A percentile compares a stretch with the other conserved stretches of the same genome.
Evolutionary conservation across 305 asterid species (phyloP).

Genomic region (Fraxinus floribunda): DNA sequence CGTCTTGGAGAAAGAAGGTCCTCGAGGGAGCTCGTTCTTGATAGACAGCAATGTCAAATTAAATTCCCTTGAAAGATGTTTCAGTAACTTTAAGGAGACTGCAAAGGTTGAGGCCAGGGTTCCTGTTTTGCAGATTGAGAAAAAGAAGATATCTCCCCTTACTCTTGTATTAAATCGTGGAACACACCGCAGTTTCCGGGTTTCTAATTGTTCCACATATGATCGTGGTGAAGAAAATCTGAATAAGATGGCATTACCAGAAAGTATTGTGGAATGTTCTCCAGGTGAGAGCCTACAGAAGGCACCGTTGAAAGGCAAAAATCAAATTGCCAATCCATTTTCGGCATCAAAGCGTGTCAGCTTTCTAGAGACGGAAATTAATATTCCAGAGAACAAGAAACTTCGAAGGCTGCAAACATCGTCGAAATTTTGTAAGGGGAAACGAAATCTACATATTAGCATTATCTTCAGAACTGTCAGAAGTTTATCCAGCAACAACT

Average conservation of each 20-base stretch:
- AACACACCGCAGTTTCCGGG: slow-evolving; percentile 25
- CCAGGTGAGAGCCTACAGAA: slow-evolving; percentile 26
- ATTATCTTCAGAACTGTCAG: slow-evolving; percentile 18
- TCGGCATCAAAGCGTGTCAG: slow-evolving; percentile 50
- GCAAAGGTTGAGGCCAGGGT: slow-evolving; percentile 28
- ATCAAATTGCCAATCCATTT: slow-evolving; percentile 29
- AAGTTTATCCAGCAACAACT: slow-evolving; percentile 17
- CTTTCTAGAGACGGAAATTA: slow-evolving; percentile 43
- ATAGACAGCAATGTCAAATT: slow-evolving; percentile 28
- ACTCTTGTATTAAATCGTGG: slow-evolving; percentile 26
- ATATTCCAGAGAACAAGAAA: slow-evolving; percentile 29
- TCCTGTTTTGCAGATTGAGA: slow-evolving; percentile 30
- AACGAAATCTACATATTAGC: slow-evolving; percentile 18
- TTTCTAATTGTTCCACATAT: slow-evolving; percentile 27
- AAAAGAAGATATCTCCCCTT: slow-evolving; percentile 26
- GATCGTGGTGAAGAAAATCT: slow-evolving; percentile 35
- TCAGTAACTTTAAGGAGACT: slow-evolving; percentile 24
- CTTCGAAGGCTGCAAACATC: slow-evolving; percentile 35
- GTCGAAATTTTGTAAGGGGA: slow-evolving; percentile 47
- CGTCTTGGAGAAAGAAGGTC: slow-evolving; percentile 29
- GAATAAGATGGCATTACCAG: slow-evolving; percentile 29
- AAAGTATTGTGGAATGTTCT: slow-evolving; percentile 25
- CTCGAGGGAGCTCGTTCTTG: slow-evolving; percentile 23
- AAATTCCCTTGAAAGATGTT: slow-evolving; percentile 27
- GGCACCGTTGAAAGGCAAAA: slow-evolving; percentile 26